These are phyloP conservation scores for Mycena alexandri DNA, from an alignment of 768 basidiomycete species.

Conservation along the genomic window DNA sequence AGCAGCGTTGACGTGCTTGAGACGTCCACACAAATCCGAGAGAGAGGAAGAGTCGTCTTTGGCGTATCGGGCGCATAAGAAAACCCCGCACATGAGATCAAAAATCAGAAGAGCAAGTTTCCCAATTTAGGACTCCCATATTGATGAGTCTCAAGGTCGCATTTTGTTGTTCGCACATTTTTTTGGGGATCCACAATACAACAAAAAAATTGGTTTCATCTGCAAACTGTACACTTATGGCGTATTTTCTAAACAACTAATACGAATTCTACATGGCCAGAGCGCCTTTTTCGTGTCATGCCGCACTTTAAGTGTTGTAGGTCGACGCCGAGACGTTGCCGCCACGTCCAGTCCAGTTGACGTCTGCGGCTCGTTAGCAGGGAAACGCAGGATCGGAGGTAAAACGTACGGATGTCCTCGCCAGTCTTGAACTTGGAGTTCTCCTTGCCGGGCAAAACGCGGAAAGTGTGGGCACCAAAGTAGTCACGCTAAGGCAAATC, in stretches of 20 bases:
- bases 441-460: slow-evolving; percentile 92
- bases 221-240: slow-evolving; percentile 30
- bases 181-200: slow-evolving; percentile 12
- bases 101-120: slow-evolving; percentile 29
- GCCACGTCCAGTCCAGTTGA: slow-evolving; percentile 99
- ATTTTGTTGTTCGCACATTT: too few relatives aligned
- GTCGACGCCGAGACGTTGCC: slow-evolving; percentile 93
- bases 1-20: slow-evolving; percentile 65
- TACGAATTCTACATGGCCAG: slow-evolving; percentile 27
- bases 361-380: slow-evolving; percentile 63
- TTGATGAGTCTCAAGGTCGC: too few relatives aligned
- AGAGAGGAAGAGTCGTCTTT: slow-evolving; percentile 38
- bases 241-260: slow-evolving; percentile 31
- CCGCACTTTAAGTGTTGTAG: slow-evolving; percentile 67
- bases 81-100: slow-evolving; percentile 77
- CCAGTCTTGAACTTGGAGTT: slow-evolving; percentile 83
- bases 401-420: slow-evolving; percentile 87
- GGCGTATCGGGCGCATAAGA: slow-evolving; percentile 57
- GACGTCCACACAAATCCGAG: slow-evolving; percentile 46
- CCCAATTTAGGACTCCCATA: slow-evolving; percentile 19
- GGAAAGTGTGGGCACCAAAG: slow-evolving; percentile 99
- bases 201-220: slow-evolving; percentile 24
- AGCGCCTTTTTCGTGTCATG: slow-evolving; percentile 25
- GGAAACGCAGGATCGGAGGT: slow-evolving; percentile 18
- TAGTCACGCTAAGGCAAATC: slow-evolving; percentile 81